Evolutionary conservation across 1,284 basidiomycete species (phyloP), one percentile per base, ranked within the genome.

Genomic region (Fomitopsis betulina): DNA sequence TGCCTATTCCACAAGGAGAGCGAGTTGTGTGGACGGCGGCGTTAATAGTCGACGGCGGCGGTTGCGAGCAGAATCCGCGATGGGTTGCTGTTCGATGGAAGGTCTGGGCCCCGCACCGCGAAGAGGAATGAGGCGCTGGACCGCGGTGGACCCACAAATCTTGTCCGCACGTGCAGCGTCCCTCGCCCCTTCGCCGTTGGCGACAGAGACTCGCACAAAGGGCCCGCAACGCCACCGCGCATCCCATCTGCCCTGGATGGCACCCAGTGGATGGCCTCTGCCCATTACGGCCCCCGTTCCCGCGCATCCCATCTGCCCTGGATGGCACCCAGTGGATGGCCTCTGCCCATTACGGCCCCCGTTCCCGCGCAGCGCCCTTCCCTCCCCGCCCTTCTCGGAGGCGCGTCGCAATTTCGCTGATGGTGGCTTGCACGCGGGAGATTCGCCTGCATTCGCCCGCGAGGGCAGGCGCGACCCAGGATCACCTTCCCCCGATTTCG

Each of bases 71-170:
- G 2, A 17, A 4, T 27, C 2, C 2, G 4, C 30, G 45, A 47
- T 12, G 19, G 42, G 45, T 3, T 51, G 49, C 49, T 33, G 30
- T 10, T 5, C 47, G 27, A 17, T n/a, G 30, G 49, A 21, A n/a
- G 49, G 49, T 7, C 49, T 51, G 33, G 49, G 25, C 49, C 49
- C 25, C n/a, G 3, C 3, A 13, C 15, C 47, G 47, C 47, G 47
- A 33, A 50, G 47, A 30, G 30, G 47, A 12, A 50, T 30, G 21
- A 50, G 17, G 53, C 53, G 53, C 53, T 55, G 53, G 53, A 55
- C 40, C 38, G 39, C 40, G 53, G 15, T 55, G 53, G 53, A 55
- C 53, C 53, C 53, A 55, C 40, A 55, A 55, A 42, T 5, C 53
- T 42, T 45, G 25, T 33, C 32, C 42, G 39, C 53, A 55, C 53